Evolutionary conservation across 2,329 filamentous ascomycete species (phyloP), one percentile per base, ranked within the genome.

Genomic region (Septoria petroselini): DNA sequence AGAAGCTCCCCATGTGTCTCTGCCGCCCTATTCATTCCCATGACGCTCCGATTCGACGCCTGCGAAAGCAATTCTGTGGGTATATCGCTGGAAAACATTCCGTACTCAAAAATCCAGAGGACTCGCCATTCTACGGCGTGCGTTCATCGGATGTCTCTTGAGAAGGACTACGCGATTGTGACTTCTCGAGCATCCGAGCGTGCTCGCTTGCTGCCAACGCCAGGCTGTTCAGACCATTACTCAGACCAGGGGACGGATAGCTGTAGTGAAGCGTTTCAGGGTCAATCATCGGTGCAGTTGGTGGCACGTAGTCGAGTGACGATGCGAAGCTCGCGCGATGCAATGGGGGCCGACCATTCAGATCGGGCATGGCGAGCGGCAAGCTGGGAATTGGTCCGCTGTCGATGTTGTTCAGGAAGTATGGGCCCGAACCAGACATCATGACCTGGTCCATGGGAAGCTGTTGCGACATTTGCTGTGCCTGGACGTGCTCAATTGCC

Each of bases 141-240:
- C 49, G 53, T 21, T 52, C 46, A 19, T 54, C 50, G n/a, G 49
- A 31, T 7, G 54, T 49, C 33, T 58, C 57, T 27, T 50, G 46
- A 7, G 53, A 53, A 14, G 62, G 62, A 52, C 60, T 63, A 25
- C 49, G 52, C 15, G 59, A 58, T 29, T 46, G 48, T 7, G 57
- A 55, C 52, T 67, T 63, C 55, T 68, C 45, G n/a, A 63, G 63
- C 45, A 65, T 52, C 27, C 65, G 60, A 21, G 57, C 56, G 41
- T 68, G 64, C 48, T 68, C 66, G 33, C 65, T 63, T 14, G 67
- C 67, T 11, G 67, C 67, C 39, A 68, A 55, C 4, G 67, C 67
- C 34, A 69, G 61, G 40, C 64, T 68, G 56, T 69, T 66, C n/a
- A 69, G 59, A 7, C 66, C 66, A 31, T 68, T 68, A 23, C 65